phyloP scores from a whole-genome alignment of 192 early-diverging fungal genomes.

The Gigaspora rosea region DNA sequence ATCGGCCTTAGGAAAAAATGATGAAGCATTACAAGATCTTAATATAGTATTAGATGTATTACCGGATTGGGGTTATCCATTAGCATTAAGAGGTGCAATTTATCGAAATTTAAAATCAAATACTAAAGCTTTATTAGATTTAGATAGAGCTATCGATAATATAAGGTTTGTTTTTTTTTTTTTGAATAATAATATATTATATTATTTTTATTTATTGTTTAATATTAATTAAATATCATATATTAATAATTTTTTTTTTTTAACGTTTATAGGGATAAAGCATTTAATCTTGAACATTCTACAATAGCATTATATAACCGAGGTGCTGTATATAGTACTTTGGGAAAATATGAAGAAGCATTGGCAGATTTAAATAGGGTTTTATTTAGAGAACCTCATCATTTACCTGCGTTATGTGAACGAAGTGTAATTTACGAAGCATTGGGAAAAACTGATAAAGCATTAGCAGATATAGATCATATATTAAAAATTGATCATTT shows the following conservation, averaged over 20 bases:
- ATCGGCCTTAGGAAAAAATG: neutral
- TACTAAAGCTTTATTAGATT: constrained; percentile 15
- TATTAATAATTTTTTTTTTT: too few relatives aligned
- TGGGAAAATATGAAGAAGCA: neutral
- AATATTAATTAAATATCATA: too few relatives aligned
- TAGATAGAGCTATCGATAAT: constrained; percentile 7
- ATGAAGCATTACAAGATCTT: constrained; percentile 20
- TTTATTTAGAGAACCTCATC: constrained; percentile 13
- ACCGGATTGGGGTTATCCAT: constrained; percentile 21
- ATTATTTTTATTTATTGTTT: too few relatives aligned
- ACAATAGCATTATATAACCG: constrained; percentile 18
- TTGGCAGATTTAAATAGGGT: constrained; percentile 8
- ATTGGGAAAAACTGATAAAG: neutral
- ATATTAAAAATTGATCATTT: too few relatives aligned
- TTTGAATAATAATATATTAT: too few relatives aligned
- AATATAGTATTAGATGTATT: constrained; percentile 13
- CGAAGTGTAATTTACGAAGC: neutral
- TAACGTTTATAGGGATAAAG: neutral
- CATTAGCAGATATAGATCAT: neutral
- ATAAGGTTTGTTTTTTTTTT: neutral
- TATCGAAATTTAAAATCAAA: neutral
- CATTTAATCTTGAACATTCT: neutral
- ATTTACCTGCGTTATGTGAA: constrained; percentile 17
- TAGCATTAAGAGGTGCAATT: constrained; percentile 20
- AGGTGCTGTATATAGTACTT: constrained; percentile 1